phyloP scores from a whole-genome alignment of 148 eudicot genomes.

The Gaultheria prostrata region DNA sequence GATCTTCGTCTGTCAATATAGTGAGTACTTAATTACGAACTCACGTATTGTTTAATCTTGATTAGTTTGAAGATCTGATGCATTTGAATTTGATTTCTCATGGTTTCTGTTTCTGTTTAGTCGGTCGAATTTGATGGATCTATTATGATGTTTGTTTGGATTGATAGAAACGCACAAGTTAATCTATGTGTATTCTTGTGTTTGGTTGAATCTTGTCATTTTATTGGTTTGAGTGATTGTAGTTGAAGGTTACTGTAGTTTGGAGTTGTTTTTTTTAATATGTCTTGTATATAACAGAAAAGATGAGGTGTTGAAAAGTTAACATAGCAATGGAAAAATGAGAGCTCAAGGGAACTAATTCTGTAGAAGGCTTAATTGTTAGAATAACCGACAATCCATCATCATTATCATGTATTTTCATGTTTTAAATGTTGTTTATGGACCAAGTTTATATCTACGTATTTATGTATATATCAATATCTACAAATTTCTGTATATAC shows the following conservation, averaged over 20 bases:
- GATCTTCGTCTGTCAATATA: not conserved
- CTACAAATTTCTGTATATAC: not conserved
- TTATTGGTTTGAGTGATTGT: not conserved
- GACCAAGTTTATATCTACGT: not conserved
- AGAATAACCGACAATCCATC: not conserved
- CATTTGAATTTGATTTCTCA: not conserved
- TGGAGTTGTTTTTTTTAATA: not conserved
- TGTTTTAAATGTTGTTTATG: not conserved
- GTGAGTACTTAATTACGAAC: not conserved
- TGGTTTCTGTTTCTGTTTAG: slow-evolving; percentile 11
- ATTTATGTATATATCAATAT: not conserved
- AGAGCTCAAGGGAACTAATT: not conserved
- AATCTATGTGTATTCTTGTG: not conserved
- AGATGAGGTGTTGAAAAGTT: not conserved
- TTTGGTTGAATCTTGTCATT: not conserved
- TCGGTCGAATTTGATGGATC: not conserved
- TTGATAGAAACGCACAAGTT: not conserved
- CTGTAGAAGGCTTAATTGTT: not conserved
- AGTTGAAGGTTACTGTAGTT: not conserved
- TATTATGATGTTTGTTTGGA: not conserved
- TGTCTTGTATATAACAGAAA: not conserved
- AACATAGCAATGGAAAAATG: not conserved
- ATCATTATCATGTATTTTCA: not conserved
- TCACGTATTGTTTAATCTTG: not conserved
- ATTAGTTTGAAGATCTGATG: not conserved